A percentile compares a stretch with the other conserved stretches of the same genome.
phyloP scores from a whole-genome alignment of 768 basidiomycete species.

The Suillus fuscotomentosus region DNA sequence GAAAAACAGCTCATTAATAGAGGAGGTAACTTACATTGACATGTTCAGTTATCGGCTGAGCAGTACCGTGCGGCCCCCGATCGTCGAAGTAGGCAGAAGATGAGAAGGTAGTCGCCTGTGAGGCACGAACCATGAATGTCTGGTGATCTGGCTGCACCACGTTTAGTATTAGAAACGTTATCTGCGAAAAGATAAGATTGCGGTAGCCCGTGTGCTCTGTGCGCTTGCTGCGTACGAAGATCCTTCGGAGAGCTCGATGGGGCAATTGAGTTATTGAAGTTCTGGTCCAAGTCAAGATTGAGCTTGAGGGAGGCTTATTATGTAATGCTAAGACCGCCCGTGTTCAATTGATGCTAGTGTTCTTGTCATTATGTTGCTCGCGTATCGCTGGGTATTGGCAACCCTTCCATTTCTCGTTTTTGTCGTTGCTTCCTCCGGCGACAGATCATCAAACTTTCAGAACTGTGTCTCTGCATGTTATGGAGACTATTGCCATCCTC shows the following conservation, averaged over 20 bases:
- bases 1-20: background rate
- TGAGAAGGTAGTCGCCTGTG: constrained; percentile 61
- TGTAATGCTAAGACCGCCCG: background rate
- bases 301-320: background rate
- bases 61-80: constrained; percentile 65
- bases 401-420: constrained; percentile 14
- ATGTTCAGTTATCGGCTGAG: constrained; percentile 77
- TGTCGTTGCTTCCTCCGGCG: constrained; percentile 29
- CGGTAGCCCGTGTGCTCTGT: background rate
- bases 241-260: background rate
- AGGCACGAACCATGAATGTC: constrained; percentile 33
- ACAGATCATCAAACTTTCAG: constrained; percentile 34
- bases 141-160: background rate
- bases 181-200: background rate
- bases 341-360: background rate
- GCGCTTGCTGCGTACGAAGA: background rate
- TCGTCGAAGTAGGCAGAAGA: constrained; percentile 74
- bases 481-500: constrained; percentile 28
- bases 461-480: constrained; percentile 37
- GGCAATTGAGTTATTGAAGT: background rate
- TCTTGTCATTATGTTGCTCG: constrained; percentile 6
- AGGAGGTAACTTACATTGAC: constrained; percentile 56
- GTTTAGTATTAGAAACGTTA: background rate
- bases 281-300: background rate
- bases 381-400: constrained; percentile 4